phyloP scores from a whole-genome alignment of 2,329 filamentous ascomycete species.

The Calycina herbarum region DNA sequence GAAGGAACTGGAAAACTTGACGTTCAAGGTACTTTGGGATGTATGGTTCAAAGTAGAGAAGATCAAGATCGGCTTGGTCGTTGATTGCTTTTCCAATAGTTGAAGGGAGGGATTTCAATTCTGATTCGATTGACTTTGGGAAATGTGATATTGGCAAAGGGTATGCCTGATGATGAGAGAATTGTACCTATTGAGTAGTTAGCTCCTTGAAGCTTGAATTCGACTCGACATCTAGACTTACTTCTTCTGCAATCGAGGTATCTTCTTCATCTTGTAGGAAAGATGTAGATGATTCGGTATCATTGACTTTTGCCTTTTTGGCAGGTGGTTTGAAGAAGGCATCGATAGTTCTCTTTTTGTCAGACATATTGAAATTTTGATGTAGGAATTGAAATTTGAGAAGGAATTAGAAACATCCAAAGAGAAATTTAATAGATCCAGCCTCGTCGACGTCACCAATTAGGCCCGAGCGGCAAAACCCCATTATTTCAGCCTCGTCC shows the following conservation, averaged over 20 bases:
- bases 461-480: slow-evolving; percentile 5
- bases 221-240: slow-evolving; percentile 13
- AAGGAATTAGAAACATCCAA: neutral
- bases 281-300: slow-evolving; percentile 10
- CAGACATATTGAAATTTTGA: slow-evolving; percentile 26
- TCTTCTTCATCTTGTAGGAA: neutral
- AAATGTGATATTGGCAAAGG: slow-evolving; percentile 52
- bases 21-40: slow-evolving; percentile 57
- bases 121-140: slow-evolving; percentile 41
- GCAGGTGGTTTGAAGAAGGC: slow-evolving; percentile 61
- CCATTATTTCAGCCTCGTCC: slow-evolving; percentile 19
- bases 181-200: slow-evolving; percentile 16
- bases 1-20: slow-evolving; percentile 68
- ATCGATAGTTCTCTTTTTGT: slow-evolving; percentile 64
- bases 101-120: slow-evolving; percentile 49
- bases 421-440: neutral
- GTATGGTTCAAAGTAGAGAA: slow-evolving; percentile 76
- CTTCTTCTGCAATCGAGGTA: neutral
- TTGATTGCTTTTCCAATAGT: slow-evolving; percentile 57
- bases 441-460: slow-evolving; percentile 20
- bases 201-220: neutral
- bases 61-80: slow-evolving; percentile 68
- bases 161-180: slow-evolving; percentile 47
- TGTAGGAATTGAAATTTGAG: neutral
- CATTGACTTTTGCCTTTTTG: slow-evolving; percentile 41